Percentiles rank a stretch among this genome's conserved stretches.
phyloP scores from a whole-genome alignment of 345 rosid species.

The Microthlaspi erraticum region DNA sequence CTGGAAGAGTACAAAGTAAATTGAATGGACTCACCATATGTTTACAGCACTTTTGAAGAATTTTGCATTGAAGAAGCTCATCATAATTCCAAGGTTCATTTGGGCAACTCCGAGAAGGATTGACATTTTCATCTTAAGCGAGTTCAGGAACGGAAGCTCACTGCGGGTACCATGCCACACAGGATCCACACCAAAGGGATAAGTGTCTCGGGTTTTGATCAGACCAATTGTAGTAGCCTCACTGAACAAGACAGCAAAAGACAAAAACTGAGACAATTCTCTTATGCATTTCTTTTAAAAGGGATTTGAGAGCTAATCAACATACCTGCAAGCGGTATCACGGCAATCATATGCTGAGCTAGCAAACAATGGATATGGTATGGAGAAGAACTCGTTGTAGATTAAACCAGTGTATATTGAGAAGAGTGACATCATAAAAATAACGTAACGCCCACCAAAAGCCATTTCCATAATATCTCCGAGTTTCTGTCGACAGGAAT shows the following conservation, averaged over 20 bases:
- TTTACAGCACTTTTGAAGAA: conserved; percentile 71
- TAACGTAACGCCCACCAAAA: conserved; percentile 97
- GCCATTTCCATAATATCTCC: conserved; percentile 97
- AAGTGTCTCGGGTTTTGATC: conserved; percentile 77
- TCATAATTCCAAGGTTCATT: conserved; percentile 94
- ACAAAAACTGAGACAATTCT: conserved; percentile 2
- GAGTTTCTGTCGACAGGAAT: conserved; percentile 66
- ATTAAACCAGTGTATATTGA: conserved; percentile 93
- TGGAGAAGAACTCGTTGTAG: conserved; percentile 97
- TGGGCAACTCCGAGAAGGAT: conserved; percentile 95
- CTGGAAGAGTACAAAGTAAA: conserved; percentile 10
- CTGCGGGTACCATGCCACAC: conserved; percentile 92
- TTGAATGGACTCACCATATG: conserved; percentile 58
- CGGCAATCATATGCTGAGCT: conserved; percentile 95
- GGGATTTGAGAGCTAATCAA: conserved; percentile 23
- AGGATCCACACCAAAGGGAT: conserved; percentile 97
- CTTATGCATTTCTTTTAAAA: background rate
- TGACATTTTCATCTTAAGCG: conserved; percentile 99
- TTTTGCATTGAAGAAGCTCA: conserved; percentile 87
- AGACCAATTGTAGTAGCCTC: conserved; percentile 85
- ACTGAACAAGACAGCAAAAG: conserved; percentile 47
- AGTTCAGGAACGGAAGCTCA: conserved; percentile 91
- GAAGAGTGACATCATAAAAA: conserved; percentile 90
- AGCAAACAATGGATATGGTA: conserved; percentile 86
- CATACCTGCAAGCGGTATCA: conserved; percentile 86